A percentile compares a stretch with the other conserved stretches of the same genome.
phyloP scores from a whole-genome alignment of 257 asterid genomes.

The Gynochthodes officinalis region DNA sequence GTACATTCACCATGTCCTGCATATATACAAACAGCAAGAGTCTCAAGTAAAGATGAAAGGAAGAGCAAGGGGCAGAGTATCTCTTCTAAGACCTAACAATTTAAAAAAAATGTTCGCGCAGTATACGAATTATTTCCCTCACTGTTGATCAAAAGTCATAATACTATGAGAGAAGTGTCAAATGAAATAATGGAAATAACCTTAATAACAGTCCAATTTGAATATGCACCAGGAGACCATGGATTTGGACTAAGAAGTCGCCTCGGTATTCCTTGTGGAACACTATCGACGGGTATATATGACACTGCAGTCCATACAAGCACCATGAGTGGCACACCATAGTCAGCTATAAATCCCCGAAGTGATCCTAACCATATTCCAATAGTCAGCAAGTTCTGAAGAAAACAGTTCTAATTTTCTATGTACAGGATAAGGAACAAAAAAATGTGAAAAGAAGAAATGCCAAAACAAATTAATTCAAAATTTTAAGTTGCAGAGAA shows the following conservation, averaged over 20 bases:
- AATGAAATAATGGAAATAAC: conserved; percentile 31
- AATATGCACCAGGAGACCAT: conserved; percentile 95
- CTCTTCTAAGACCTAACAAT: background rate
- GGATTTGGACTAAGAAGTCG: conserved; percentile 98
- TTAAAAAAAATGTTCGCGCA: background rate
- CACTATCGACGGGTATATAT: conserved; percentile 64
- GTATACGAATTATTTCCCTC: background rate
- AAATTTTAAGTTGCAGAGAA: background rate
- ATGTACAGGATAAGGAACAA: background rate
- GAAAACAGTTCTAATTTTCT: background rate
- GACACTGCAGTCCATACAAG: conserved; percentile 88
- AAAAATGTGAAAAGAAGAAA: background rate
- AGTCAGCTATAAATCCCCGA: conserved; percentile 89
- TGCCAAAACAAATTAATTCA: background rate
- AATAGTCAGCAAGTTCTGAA: conserved; percentile 21
- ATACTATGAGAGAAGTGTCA: background rate
- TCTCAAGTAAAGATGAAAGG: conserved; percentile 3
- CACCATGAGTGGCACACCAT: conserved; percentile 96
- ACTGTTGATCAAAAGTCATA: background rate
- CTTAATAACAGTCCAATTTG: conserved; percentile 95
- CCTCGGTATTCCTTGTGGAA: conserved; percentile 84
- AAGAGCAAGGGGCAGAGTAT: background rate
- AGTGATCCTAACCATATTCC: conserved; percentile 60
- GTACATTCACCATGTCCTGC: conserved; percentile 93
- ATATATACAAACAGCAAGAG: conserved; percentile 8